Conservation (phyloP, 192 early-diverging fungal genomes). For the Spizellomyces sp. region DNA sequence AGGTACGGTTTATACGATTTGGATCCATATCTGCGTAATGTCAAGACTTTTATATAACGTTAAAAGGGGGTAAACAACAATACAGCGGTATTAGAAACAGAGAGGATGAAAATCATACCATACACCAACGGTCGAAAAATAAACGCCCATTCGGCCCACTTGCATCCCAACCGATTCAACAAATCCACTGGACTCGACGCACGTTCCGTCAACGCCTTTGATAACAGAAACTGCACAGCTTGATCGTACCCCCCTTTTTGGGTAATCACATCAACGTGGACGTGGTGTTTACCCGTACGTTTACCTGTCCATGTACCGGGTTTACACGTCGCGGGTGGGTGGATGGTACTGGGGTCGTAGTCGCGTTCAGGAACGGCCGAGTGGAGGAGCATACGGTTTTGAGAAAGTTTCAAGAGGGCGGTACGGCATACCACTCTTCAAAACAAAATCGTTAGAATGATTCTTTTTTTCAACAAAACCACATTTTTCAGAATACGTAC, state of each 20-base stretch:
- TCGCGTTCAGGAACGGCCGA: conserved; percentile 67
- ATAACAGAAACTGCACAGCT: conserved; percentile 35
- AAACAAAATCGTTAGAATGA: not conserved
- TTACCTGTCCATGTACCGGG: conserved; percentile 50
- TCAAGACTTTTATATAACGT: conserved; percentile 56
- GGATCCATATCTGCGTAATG: conserved; percentile 72
- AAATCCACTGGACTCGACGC: conserved; percentile 71
- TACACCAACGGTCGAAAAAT: conserved; percentile 86
- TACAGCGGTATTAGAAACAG: not conserved
- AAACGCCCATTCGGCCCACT: conserved; percentile 77
- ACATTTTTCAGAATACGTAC: conserved; percentile 42
- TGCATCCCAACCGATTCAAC: conserved; percentile 54
- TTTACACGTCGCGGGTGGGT: not conserved
- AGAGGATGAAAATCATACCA: conserved; percentile 46
- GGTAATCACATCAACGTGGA: conserved; percentile 41
- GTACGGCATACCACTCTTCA: conserved; percentile 51
- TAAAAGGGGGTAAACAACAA: not conserved
- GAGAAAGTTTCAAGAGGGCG: conserved; percentile 53
- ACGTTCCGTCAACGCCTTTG: conserved; percentile 61
- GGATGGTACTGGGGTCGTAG: conserved; percentile 54
- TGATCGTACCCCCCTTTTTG: conserved; percentile 32
- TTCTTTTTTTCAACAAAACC: conserved; percentile 4
- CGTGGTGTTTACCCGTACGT: conserved; percentile 54
- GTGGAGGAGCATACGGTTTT: conserved; percentile 60
- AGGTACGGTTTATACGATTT: conserved; percentile 84